These are phyloP conservation scores for Mucor piriformis DNA, from an alignment of 371 early-diverging fungal genomes.

Conservation along the genomic window DNA sequence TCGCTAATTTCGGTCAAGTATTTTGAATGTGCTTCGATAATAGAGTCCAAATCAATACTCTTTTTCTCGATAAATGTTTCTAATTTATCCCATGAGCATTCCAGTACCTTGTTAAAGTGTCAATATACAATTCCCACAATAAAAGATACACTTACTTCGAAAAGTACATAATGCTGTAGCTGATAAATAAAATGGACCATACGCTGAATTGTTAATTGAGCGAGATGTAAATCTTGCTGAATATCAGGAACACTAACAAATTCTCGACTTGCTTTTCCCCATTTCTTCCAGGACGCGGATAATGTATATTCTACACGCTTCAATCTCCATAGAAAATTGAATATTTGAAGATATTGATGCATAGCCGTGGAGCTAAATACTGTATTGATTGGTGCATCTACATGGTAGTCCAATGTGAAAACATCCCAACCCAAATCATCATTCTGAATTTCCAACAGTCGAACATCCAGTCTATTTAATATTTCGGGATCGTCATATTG, in stretches of 20 bases:
- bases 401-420: conserved; percentile 85
- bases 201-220: conserved; percentile 71
- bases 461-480: conserved; percentile 77
- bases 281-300: conserved; percentile 76
- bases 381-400: conserved; percentile 84
- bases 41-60: conserved; percentile 70
- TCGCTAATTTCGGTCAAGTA: conserved; percentile 67
- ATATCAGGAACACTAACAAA: conserved; percentile 49
- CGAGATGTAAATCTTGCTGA: conserved; percentile 59
- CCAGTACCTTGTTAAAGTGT: conserved; percentile 85
- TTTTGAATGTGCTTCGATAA: conserved; percentile 71
- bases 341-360: conserved; percentile 81
- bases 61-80: conserved; percentile 58
- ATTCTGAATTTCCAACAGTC: conserved; percentile 67
- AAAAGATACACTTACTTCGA: conserved; percentile 75
- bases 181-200: conserved; percentile 96
- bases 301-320: conserved; percentile 87
- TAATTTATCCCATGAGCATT: conserved; percentile 90
- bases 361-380: conserved; percentile 77
- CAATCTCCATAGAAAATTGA: conserved; percentile 87
- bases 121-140: too few relatives aligned
- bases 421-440: conserved; percentile 92
- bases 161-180: conserved; percentile 85
- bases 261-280: conserved; percentile 68
- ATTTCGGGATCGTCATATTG: conserved; percentile 86